Evolutionary conservation across 176 grass and related monocot species (phyloP).

Genomic region (Pontederia crassipes): DNA sequence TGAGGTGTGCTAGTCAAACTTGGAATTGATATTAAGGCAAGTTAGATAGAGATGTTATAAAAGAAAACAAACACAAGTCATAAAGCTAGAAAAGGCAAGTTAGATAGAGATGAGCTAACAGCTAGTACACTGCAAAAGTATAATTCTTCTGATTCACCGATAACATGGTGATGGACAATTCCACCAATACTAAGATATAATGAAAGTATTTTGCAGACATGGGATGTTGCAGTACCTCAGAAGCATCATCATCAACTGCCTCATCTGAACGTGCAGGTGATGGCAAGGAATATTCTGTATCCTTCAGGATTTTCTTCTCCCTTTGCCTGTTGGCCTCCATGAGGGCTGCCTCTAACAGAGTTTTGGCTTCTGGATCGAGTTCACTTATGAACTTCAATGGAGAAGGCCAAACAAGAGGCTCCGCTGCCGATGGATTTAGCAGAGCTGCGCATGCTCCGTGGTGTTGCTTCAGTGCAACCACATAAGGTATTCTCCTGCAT

Average conservation of each 20-base stretch:
- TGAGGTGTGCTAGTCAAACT: too few species aligned
- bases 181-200: too few species aligned
- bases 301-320: conserved; percentile 46
- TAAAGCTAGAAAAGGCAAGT: too few species aligned
- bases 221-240: conserved; percentile 23
- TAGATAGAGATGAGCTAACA: too few species aligned
- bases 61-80: too few species aligned
- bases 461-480: conserved; percentile 30
- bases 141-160: too few species aligned
- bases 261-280: conserved; percentile 30
- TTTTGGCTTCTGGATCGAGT: conserved; percentile 32
- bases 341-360: conserved; percentile 35
- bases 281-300: conserved; percentile 24
- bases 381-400: conserved; percentile 48
- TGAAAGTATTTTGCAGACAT: too few species aligned
- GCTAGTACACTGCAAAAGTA: too few species aligned
- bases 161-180: too few species aligned
- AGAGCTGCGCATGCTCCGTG: conserved; percentile 36
- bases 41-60: too few species aligned
- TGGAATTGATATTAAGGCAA: too few species aligned
- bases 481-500: conserved; percentile 40
- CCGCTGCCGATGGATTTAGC: conserved; percentile 36
- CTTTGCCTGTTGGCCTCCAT: conserved; percentile 49
- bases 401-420: conserved; percentile 49
- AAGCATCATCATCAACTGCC: conserved; percentile 30